Base-by-base conservation (phyloP, 345 rosid species). In the Bruguiera gymnorhiza region DNA sequence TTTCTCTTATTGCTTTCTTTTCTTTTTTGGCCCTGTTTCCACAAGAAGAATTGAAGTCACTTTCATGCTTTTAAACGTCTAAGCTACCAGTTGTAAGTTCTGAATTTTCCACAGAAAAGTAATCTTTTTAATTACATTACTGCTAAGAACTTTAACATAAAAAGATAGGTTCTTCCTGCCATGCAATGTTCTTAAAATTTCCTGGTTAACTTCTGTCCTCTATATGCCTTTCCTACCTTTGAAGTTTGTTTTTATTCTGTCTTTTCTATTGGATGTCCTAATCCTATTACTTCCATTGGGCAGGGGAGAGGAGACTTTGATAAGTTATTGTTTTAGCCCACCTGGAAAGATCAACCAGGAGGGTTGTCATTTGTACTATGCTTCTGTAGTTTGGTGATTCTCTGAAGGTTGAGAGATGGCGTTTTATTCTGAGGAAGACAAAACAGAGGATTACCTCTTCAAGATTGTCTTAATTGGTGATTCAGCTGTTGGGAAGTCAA, bases 231-330 rank as follows among this genome's bases (percentile, higher is more conserved):
- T 71, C 80, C 79, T 62, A n/a, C 67, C 76, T 81, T 61, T 64
- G 50, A 85, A 81, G 85, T 82, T 72, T 84, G 74, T 64, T 78
- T 76, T 65, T 70, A 53, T 73, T 58, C 75, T 76, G 55, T 74
- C 73, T 76, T 68, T 78, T 37, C 69, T 77, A 58, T 69, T 78
- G 71, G 68, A 68, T 76, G 72, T 67, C 71, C 73, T 83, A 60
- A 70, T 70, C 67, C 65, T 2, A 1, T 68, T 70, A 66, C 54
- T 34, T 70, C 52, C 54, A 60, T 55, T 81, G 71, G 19, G 48
- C 43, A 59, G 70, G 73, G 69, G 66, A 67, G 59, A 57, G 29
- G 63, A 67, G 59, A 48, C 24, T 64, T 72, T 53, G 70, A 15
- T 53, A 67, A 78, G 65, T 48, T 73, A 32, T 51, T 68, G 55